Conservation (phyloP, 139 green algal genomes). For the Volvox reticuliferus region DNA sequence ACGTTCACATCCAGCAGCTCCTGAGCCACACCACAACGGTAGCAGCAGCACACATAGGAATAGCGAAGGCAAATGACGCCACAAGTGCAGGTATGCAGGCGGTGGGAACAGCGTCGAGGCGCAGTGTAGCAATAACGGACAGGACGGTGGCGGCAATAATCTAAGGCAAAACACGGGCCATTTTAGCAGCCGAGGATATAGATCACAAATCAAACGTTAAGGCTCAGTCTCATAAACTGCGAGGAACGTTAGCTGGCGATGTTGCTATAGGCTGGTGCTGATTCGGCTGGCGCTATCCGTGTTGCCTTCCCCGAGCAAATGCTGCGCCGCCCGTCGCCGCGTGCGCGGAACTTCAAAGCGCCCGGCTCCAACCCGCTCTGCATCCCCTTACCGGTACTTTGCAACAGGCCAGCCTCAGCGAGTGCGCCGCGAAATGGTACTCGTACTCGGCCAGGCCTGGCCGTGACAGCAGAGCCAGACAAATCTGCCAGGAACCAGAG, state of each 20-base stretch:
- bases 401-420: neutral
- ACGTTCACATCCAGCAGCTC: constrained; percentile 17
- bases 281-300: too few relatives aligned
- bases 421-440: constrained; percentile 33
- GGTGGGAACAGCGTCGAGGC: too few relatives aligned
- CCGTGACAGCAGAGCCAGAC: neutral
- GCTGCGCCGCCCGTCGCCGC: neutral
- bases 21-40: neutral
- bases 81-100: too few relatives aligned
- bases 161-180: too few relatives aligned
- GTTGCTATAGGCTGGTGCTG: too few relatives aligned
- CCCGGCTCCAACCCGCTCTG: neutral
- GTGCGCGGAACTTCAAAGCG: neutral
- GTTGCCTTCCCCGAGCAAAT: neutral
- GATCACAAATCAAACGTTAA: too few relatives aligned
- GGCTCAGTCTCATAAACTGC: too few relatives aligned
- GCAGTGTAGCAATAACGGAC: too few relatives aligned
- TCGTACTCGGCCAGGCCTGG: constrained; percentile 13
- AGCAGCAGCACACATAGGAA: neutral
- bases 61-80: too few relatives aligned
- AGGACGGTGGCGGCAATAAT: too few relatives aligned
- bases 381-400: constrained; percentile 21
- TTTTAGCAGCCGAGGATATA: too few relatives aligned
- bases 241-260: too few relatives aligned
- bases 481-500: constrained; percentile 20